Percentiles rank a stretch among this genome's conserved stretches.
Conservation (phyloP, 306 rosid genomes). For the Inga leiocalycina region DNA sequence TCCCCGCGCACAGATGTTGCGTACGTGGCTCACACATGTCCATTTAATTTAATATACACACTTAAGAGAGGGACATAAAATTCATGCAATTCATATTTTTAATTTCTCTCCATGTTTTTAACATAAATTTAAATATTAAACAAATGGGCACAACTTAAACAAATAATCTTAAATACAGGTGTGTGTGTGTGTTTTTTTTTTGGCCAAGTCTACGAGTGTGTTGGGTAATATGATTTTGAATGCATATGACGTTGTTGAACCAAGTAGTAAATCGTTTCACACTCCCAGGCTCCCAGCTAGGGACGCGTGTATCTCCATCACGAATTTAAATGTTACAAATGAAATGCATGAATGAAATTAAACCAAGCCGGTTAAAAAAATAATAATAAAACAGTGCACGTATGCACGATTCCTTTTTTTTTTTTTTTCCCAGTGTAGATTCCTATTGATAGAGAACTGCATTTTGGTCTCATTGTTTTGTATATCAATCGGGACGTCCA, state of each 20-base stretch:
- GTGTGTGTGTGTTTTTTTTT: too few species aligned
- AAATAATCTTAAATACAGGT: too few species aligned
- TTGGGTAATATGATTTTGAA: not conserved
- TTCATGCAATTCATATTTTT: too few species aligned
- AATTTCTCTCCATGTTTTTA: too few species aligned
- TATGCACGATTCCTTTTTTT: too few species aligned
- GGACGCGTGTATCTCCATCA: not conserved
- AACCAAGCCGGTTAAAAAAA: not conserved
- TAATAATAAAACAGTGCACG: not conserved
- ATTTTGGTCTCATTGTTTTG: not conserved
- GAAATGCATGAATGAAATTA: not conserved
- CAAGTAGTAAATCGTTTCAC: not conserved
- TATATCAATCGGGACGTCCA: not conserved
- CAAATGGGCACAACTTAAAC: not conserved
- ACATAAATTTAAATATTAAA: too few species aligned
- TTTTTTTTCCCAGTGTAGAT: too few species aligned
- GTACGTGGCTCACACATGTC: not conserved
- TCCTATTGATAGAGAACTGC: not conserved
- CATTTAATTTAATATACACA: not conserved
- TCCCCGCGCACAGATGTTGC: slow-evolving; percentile 25
- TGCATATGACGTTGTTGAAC: not conserved
- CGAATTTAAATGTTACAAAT: not conserved
- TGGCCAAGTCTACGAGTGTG: too few species aligned
- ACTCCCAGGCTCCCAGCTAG: too few species aligned
- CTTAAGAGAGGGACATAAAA: not conserved